phyloP scores from a whole-genome alignment of 2,329 filamentous ascomycete species.

The Rutstroemia sydowiana region DNA sequence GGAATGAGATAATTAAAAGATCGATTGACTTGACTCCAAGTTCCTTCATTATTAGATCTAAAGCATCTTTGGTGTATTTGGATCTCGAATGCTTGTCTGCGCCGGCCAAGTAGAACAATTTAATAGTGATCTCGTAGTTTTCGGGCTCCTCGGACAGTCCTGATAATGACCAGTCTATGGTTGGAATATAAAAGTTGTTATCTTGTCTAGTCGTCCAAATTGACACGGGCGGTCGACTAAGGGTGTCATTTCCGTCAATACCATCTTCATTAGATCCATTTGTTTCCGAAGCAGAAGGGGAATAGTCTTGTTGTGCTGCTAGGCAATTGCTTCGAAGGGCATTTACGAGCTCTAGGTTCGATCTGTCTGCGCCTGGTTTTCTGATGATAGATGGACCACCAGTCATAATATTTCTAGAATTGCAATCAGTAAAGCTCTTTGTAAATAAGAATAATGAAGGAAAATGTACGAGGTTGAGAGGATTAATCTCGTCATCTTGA shows the following conservation, averaged over 20 bases:
- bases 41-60: slow-evolving; percentile 73
- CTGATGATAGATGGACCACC: slow-evolving; percentile 77
- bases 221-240: slow-evolving; percentile 21
- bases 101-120: slow-evolving; percentile 83
- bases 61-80: slow-evolving; percentile 67
- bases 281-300: slow-evolving; percentile 31
- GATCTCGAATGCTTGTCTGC: slow-evolving; percentile 58
- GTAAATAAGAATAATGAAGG: not conserved
- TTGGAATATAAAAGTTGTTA: slow-evolving; percentile 65
- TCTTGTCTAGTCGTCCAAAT: slow-evolving; percentile 64
- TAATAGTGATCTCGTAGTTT: slow-evolving; percentile 91
- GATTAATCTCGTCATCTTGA: slow-evolving; percentile 65
- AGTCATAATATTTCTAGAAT: slow-evolving; percentile 49
- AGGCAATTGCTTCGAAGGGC: slow-evolving; percentile 79
- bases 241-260: slow-evolving; percentile 26
- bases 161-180: slow-evolving; percentile 62
- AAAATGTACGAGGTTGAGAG: slow-evolving; percentile 7
- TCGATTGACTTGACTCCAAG: slow-evolving; percentile 70
- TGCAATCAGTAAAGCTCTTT: slow-evolving; percentile 10
- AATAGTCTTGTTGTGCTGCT: slow-evolving; percentile 60
- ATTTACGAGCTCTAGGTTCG: slow-evolving; percentile 87
- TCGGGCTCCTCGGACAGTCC: slow-evolving; percentile 72
- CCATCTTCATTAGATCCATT: slow-evolving; percentile 30
- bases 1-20: slow-evolving; percentile 86
- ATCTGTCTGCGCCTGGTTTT: slow-evolving; percentile 69